Conservation (phyloP, 192 early-diverging fungal genomes). For the Coemansia erecta region DNA sequence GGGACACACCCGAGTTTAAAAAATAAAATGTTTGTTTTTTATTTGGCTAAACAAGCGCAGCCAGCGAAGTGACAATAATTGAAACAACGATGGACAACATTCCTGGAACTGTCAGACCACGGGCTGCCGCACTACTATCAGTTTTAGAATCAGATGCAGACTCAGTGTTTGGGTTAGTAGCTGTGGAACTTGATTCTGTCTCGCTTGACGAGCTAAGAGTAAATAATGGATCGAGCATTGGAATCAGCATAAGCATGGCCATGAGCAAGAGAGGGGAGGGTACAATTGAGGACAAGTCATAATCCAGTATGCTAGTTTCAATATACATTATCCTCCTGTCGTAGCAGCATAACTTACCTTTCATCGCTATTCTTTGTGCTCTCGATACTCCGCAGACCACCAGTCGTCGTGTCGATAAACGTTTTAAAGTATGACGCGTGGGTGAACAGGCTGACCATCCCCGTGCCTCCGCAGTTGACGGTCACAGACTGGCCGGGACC, state of each 20-base stretch:
- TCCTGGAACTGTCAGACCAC: not conserved
- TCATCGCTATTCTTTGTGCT: conserved; percentile 10
- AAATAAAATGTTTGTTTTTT: too few species aligned
- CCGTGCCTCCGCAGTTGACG: conserved; percentile 38
- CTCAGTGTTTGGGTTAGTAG: not conserved
- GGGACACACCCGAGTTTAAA: too few species aligned
- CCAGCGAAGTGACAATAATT: too few species aligned
- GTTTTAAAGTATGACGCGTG: conserved; percentile 43
- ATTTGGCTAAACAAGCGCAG: too few species aligned
- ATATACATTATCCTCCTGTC: not conserved
- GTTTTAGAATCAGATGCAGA: not conserved
- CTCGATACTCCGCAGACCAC: conserved; percentile 34
- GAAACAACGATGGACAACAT: not conserved
- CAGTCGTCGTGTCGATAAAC: conserved; percentile 46
- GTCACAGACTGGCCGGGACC: conserved; percentile 33
- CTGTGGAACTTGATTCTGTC: too few species aligned
- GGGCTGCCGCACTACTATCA: not conserved
- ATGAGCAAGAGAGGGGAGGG: too few species aligned
- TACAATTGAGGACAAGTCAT: too few species aligned
- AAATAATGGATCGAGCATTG: too few species aligned
- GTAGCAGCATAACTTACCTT: conserved; percentile 28
- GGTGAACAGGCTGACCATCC: conserved; percentile 53
- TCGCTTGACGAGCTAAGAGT: too few species aligned
- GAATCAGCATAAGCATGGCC: too few species aligned
- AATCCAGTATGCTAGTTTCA: too few species aligned